Evolutionary conservation across 352 stramenopile genomes (phyloP).

Genomic region (Globisporangium sylvaticum): DNA sequence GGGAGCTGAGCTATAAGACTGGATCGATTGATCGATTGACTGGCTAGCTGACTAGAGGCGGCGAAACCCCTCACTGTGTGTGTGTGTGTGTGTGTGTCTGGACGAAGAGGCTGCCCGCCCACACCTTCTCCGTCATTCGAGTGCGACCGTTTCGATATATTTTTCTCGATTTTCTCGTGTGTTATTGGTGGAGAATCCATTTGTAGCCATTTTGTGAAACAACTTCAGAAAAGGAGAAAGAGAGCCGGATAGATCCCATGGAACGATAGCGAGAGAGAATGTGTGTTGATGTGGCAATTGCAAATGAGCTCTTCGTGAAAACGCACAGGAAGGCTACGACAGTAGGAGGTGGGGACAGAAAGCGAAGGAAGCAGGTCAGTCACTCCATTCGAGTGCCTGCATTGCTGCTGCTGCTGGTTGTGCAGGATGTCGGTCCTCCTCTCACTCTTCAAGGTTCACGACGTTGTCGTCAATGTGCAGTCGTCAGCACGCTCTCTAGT

Average conservation of each 20-base stretch:
- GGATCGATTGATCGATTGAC: neutral
- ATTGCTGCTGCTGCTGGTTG: too few relatives aligned
- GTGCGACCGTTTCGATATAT: neutral
- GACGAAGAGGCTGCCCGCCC: too few relatives aligned
- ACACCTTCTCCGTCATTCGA: neutral
- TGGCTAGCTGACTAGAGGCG: neutral
- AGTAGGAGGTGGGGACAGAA: too few relatives aligned
- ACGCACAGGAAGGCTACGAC: too few relatives aligned
- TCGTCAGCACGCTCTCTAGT: too few relatives aligned
- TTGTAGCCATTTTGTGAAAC: neutral
- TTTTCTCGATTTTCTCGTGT: neutral
- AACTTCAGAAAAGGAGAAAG: neutral
- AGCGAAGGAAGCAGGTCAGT: too few relatives aligned
- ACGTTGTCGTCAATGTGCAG: too few relatives aligned
- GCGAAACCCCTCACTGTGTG: neutral
- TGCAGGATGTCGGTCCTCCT: too few relatives aligned
- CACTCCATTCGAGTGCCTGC: too few relatives aligned
- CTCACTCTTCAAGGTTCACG: too few relatives aligned
- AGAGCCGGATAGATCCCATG: neutral
- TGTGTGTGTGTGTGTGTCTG: too few relatives aligned
- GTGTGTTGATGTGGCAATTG: too few relatives aligned
- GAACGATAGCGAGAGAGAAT: neutral
- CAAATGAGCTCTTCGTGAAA: neutral
- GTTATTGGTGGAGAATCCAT: neutral
- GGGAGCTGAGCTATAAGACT: neutral